Evolutionary conservation across 768 basidiomycete species (phyloP), one percentile per base, ranked within the genome.

Genomic region (Scleroderma bovista): DNA sequence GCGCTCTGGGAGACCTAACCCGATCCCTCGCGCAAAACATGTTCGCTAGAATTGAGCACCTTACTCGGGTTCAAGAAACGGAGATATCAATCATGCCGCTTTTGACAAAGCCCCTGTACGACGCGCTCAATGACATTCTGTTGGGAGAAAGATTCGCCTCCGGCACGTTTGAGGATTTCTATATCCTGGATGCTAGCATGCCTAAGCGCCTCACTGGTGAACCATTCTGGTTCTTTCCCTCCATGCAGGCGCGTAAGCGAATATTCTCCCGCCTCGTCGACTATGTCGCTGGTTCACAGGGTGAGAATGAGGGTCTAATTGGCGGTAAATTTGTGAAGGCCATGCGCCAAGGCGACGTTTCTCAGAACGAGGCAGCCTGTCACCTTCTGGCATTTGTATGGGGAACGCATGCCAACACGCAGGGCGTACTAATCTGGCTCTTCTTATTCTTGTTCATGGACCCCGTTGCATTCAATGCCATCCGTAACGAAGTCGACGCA

Each of bases 401-500:
- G 63, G 58, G 55, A 1, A 38, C 55, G 4, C 63, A 62, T 17
- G 60, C 50, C 46, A 64, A 65, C 6, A 58, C 46, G 1, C 3
- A 63, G 24, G 56, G 44, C 45, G 60, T 53, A 45, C 23, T 53
- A 0, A 50, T 56, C 24, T 60, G 60, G n/a, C 39, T 52, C 23
- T 36, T 64, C 8, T 49, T 56, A 1, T 60, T 54, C 32, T 64
- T 81, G 22, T 65, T 80, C 33, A 68, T 69, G 43, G 61, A 75
- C 49, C 74, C 73, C 1, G 61, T 64, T n/a, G 71, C 66, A 1
- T 65, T 79, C 60, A 66, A 68, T 24, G 74, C 70, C 41, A 68
- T 79, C 5, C 73, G 75, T 3, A 62, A 66, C 3, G 76, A 81
- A 49, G 61, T 81, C 12, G 78, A 80, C 26, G 16, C 7, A 5